Base-by-base conservation (phyloP, 306 rosid species). In the Urtica urens region DNA sequence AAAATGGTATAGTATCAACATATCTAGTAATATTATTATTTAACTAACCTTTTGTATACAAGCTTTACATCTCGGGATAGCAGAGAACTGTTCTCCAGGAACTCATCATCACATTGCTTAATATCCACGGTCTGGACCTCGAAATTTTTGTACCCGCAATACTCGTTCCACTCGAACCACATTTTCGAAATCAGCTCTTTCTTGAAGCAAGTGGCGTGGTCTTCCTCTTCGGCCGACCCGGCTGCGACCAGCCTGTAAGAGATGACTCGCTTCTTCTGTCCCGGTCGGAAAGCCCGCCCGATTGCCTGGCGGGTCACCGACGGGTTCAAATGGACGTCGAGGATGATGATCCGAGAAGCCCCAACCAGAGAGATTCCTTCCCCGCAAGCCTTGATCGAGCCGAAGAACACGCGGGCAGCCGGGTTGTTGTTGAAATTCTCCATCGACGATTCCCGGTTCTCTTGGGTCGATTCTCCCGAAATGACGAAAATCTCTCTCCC, bases 141-240 rank as follows among this genome's bases (percentile, higher is more conserved):
- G 44, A 81, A 77, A 50, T 82, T 71, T 0, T 48, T 62, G 37
- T 71, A 72, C 29, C 95, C 94, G 19, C 82, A 81, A 25, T 73
- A 73, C 52, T 90, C 82, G 0, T 84, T 84, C 97, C 95, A 90
- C 56, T 90, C 97, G 47, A 90, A 90, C 97, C 97, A 90, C 95
- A 90, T 81, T 64, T 70, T 84, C 2, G 97, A 75, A 45, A 81
- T 84, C 24, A 70, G 23, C 49, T 84, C 95, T 63, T 90, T 90
- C 65, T 73, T 82, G 72, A 71, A 84, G 65, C 97, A 84, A 37
- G 80, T 62, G 2, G 1, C 8, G 51, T 90, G 83, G 43, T 88
- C 96, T 26, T 72, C 90, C 55, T 81, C 94, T 67, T 85, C 99
- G 0, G 92, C 92, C 38, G 94, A 77, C 57, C 67, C 87, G 12